Evolutionary conservation across 371 early-diverging fungal species (phyloP).

Genomic region (Batkoa obscura): DNA sequence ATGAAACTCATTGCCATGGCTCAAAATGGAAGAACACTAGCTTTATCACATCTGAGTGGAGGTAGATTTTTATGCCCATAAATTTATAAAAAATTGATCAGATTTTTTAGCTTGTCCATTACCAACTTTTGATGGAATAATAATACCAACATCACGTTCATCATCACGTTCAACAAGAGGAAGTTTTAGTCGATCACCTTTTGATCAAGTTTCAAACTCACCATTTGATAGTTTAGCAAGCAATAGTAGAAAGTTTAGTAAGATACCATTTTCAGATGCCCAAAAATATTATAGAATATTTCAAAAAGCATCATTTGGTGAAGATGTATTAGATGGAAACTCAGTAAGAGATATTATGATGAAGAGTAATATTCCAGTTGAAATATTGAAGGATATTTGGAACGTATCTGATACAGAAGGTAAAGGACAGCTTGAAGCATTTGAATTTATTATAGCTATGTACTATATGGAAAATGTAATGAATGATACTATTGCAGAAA

Average conservation of each 20-base stretch:
- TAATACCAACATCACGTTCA: background rate
- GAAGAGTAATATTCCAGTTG: conserved; percentile 16
- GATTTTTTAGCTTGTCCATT: background rate
- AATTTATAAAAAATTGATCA: background rate
- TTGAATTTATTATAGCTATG: conserved; percentile 74
- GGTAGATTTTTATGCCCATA: conserved; percentile 13
- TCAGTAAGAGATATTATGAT: conserved; percentile 16
- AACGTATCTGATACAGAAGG: conserved; percentile 36
- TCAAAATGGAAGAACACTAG: conserved; percentile 45
- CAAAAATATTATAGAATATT: conserved; percentile 6
- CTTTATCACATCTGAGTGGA: conserved; percentile 19
- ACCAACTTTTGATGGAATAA: background rate
- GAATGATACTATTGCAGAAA: conserved; percentile 24
- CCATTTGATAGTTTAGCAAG: background rate
- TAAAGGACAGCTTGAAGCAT: conserved; percentile 40
- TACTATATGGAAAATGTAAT: conserved; percentile 46
- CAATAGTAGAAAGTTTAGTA: background rate
- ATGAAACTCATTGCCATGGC: conserved; percentile 75
- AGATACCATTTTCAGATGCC: background rate
- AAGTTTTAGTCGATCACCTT: background rate
- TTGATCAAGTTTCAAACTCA: background rate
- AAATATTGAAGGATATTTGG: conserved; percentile 15
- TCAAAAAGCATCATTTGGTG: background rate
- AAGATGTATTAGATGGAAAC: conserved; percentile 7
- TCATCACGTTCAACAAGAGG: background rate